Evolutionary conservation across 192 early-diverging fungal genomes (phyloP), one percentile per base, ranked within the genome.

Genomic region (Entomortierella lignicola): DNA sequence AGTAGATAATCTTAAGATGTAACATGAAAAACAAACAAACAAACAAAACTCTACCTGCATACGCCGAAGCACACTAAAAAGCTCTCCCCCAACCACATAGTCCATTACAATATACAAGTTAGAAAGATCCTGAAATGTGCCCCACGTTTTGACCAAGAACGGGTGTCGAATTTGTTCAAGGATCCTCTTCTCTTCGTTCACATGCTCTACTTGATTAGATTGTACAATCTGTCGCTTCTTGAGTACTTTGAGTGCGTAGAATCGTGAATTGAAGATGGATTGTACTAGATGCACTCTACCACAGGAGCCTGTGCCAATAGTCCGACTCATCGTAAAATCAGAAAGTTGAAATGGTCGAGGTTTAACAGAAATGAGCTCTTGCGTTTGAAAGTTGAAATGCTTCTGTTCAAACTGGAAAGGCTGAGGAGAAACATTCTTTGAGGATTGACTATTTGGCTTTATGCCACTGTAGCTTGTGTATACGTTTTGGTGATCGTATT

Each of bases 161-260:
- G 97, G 97, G 69, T 93, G 93, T 69, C 88, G 85, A 61, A 97
- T 90, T 67, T 85, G 85, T 61, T 95, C 96, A 47, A 99, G 81
- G 71, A 99, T 97, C 42, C 88, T 84, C 72, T 96, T 95, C 82
- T 99, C 97, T 86, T 97, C 98, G 66, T 97, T 93, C 25, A 95
- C 97, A 75, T 99, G 96, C 84, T 99, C 96, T 5, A 99, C 94
- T 73, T 99, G 97, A 77, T 95, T 95, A 73, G 94, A 90, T 63
- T 93, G 91, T 34, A 99, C 94, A 26, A 99, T 94, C 61, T 99
- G 94, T 52, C 87, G 79, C 81, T 99, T 99, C 65, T 91, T 92
- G 55, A 99, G 84, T 7, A 96, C 96, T 77, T 99, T 99, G 89
- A 98, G 97, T 8, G 97, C 96, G 74, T 96, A 97, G 86, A 92